Base-by-base conservation (phyloP, 208 protist genomes). In the Leishmania gerbilli region DNA sequence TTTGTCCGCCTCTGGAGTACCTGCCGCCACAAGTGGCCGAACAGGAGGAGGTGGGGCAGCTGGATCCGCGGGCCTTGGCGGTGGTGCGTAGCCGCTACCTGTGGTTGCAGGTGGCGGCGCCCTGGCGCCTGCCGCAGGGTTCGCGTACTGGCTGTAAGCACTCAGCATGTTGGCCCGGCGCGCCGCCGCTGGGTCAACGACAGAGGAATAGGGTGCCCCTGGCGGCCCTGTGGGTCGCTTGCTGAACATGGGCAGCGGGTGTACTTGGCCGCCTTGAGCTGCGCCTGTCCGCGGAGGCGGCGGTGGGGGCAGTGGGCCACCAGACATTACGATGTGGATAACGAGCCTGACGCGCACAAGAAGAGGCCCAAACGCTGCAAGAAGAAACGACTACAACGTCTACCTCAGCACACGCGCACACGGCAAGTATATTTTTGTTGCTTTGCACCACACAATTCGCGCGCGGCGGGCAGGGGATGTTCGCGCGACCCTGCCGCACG, bases 61-160 rank as follows among this genome's bases (percentile, higher is more conserved):
- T 21, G 24, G 34, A 55, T n/a, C 62, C 74, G 27, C 6, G 21
- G 56, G 3, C 34, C 71, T n/a, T 21, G 60, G 19, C 37, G 21
- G 31, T 55, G 72, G 72, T 65, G 79, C 42, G 45, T 45, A 58
- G n/a, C 37, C 31, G 69, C 72, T 15, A 67, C 42, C 31, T 31
- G 60, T n/a, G 7, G 74, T n/a, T 55, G 78, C 5, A 51, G 78
- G 45, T 21, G 78, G 74, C 56, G 56, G 74, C 40, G 40, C 55
- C 56, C 11, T 77, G 21, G 21, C 8, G 21, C 11, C 37, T 55
- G 31, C 21, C 58, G 72, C 53, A 27, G 71, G 55, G 37, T 79
- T 85, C 3, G 74, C 31, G 62, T 85, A 82, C 71, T 85, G 77
- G 31, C 62, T 74, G 77, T 85, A 85, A 24, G 58, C 77, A 40